A percentile compares a stretch with the other conserved stretches of the same genome.
Evolutionary conservation across 768 basidiomycete genomes (phyloP).

Genomic region (Gloeopeniophorella convolvens): DNA sequence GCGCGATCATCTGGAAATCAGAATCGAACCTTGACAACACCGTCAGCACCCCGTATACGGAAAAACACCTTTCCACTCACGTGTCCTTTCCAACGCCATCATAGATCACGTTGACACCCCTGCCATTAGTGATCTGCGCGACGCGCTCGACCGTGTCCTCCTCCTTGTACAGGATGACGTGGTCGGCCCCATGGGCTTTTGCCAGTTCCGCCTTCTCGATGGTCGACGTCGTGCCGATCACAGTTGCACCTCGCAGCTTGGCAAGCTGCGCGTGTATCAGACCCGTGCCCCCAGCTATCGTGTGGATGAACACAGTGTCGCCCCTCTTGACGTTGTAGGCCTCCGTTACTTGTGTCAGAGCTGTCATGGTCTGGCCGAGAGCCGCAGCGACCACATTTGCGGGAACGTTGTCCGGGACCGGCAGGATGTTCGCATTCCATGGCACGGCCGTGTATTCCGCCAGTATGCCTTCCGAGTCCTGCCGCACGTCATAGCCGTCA

Average conservation of each 20-base stretch:
- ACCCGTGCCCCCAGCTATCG: conserved; percentile 85
- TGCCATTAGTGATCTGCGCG: conserved; percentile 64
- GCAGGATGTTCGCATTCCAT: conserved; percentile 48
- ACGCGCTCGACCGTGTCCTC: conserved; percentile 72
- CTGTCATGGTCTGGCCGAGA: conserved; percentile 71
- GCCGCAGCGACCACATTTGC: conserved; percentile 58
- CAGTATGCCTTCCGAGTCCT: conserved; percentile 47
- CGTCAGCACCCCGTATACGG: neutral
- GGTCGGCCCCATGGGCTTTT: conserved; percentile 69
- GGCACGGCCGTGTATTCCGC: conserved; percentile 68
- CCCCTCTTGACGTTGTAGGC: conserved; percentile 76
- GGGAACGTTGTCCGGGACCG: conserved; percentile 56
- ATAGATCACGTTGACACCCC: conserved; percentile 82
- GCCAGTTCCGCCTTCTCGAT: conserved; percentile 76
- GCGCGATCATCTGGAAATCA: conserved; percentile 68
- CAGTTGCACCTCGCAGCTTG: conserved; percentile 68
- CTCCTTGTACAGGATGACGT: conserved; percentile 74
- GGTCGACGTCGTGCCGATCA: conserved; percentile 92
- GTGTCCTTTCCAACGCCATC: conserved; percentile 98
- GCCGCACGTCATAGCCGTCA: neutral
- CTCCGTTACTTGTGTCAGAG: conserved; percentile 70
- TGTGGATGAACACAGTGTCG: conserved; percentile 79
- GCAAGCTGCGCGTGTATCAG: conserved; percentile 61
- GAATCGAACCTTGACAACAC: conserved; percentile 52
- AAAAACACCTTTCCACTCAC: conserved; percentile 36